Percentiles rank a stretch among this genome's conserved stretches.
These are phyloP conservation scores for Thelonectria olida DNA, from an alignment of 2,329 filamentous ascomycete species.

Conservation along the genomic window DNA sequence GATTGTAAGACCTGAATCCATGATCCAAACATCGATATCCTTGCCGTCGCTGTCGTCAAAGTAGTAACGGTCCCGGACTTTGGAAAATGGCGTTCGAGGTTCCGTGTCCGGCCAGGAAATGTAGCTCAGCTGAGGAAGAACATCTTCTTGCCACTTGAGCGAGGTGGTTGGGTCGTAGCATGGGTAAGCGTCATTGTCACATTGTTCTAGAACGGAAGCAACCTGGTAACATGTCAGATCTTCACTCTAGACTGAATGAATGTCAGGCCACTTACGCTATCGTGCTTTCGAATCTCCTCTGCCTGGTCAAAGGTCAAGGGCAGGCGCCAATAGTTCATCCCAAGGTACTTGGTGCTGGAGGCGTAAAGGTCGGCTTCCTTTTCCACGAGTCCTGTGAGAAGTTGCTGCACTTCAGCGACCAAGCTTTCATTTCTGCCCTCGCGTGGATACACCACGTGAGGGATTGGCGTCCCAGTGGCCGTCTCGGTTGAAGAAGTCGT, in stretches of 20 bases:
- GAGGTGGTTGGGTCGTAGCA: neutral
- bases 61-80: constrained; percentile 5
- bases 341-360: no score
- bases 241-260: neutral
- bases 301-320: no score
- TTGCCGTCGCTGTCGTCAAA: constrained; percentile 5
- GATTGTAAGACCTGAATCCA: neutral
- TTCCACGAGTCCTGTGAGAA: no score
- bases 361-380: neutral
- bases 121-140: neutral
- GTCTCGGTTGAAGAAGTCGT: neutral
- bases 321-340: no score
- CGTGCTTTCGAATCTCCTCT: no score
- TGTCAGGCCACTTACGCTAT: neutral
- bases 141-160: neutral
- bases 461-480: neutral
- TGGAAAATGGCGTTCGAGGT: neutral
- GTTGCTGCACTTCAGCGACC: neutral
- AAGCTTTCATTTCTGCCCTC: neutral
- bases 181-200: neutral
- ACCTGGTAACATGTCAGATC: neutral
- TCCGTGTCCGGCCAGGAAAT: neutral
- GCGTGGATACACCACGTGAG: neutral
- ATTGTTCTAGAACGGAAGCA: neutral
- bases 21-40: constrained; percentile 12